Percentiles rank a stretch among this genome's conserved stretches.
phyloP scores from a whole-genome alignment of 2,329 filamentous ascomycete genomes.

The Fusarium sp. region DNA sequence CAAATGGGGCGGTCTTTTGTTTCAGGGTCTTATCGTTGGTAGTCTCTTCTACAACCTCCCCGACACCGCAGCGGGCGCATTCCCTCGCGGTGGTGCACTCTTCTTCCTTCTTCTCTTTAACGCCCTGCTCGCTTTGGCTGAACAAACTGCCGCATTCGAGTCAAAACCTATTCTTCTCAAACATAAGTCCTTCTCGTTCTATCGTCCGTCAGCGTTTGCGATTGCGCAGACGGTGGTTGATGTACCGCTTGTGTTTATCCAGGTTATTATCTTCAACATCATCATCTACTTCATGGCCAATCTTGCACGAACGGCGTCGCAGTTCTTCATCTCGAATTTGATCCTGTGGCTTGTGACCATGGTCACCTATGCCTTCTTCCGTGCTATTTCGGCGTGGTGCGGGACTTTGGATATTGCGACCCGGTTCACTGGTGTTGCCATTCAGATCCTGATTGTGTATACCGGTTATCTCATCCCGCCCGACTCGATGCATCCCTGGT shows the following conservation, averaged over 20 bases:
- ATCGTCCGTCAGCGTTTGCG: constrained; percentile 71
- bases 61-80: constrained; percentile 74
- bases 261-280: constrained; percentile 77
- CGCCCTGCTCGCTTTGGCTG: constrained; percentile 79
- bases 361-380: constrained; percentile 71
- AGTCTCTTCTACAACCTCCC: constrained; percentile 82
- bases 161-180: constrained; percentile 77
- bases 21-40: constrained; percentile 82
- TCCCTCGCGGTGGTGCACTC: constrained; percentile 63
- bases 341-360: constrained; percentile 73
- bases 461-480: constrained; percentile 76
- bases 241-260: constrained; percentile 73
- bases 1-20: constrained; percentile 84
- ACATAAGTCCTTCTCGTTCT: constrained; percentile 80
- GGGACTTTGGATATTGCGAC: constrained; percentile 75
- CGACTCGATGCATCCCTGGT: constrained; percentile 66
- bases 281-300: constrained; percentile 85
- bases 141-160: constrained; percentile 76
- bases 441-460: constrained; percentile 77
- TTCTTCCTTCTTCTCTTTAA: constrained; percentile 70
- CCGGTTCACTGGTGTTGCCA: constrained; percentile 67
- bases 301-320: constrained; percentile 74
- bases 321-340: constrained; percentile 77
- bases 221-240: constrained; percentile 72
- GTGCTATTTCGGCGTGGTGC: constrained; percentile 71